A percentile compares a stretch with the other conserved stretches of the same genome.
Evolutionary conservation across 225 moss, liverwort and hornwort species (phyloP).

Genomic region (Pleurozium schreberi): DNA sequence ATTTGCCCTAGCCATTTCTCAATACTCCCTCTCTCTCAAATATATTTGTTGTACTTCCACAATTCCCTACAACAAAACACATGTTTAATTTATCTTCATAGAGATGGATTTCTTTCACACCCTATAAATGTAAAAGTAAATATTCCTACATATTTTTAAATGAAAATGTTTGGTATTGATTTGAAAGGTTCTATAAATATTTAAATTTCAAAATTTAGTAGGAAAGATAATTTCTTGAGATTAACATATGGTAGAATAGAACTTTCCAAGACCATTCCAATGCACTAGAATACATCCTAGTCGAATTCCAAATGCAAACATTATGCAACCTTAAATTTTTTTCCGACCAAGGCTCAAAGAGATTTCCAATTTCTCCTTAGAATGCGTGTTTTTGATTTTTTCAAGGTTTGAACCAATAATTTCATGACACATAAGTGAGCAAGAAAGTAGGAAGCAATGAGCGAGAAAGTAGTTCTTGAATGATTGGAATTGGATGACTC

Average conservation of each 20-base stretch:
- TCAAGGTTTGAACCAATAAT: too few species aligned
- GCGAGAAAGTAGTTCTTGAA: too few species aligned
- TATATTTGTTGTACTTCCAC: not conserved
- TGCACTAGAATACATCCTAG: not conserved
- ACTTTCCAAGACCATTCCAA: not conserved
- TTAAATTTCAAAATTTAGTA: not conserved
- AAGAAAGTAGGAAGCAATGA: too few species aligned
- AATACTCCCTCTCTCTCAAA: not conserved
- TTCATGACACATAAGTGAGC: too few species aligned
- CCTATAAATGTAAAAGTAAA: not conserved
- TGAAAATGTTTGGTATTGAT: rapidly evolving
- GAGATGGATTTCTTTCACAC: not conserved
- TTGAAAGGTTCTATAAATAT: not conserved
- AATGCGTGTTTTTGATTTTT: too few species aligned
- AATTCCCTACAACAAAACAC: not conserved
- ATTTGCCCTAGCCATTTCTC: too few species aligned
- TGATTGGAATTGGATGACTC: too few species aligned
- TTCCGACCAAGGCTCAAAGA: too few species aligned
- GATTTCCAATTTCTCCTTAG: too few species aligned
- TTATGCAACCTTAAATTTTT: not conserved
- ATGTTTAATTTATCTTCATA: not conserved
- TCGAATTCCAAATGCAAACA: not conserved
- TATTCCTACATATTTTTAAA: not conserved
- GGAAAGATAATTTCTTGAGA: not conserved
- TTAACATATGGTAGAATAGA: rapidly evolving